phyloP scores from a whole-genome alignment of 441 rosid species.

The Erodium trifolium region DNA sequence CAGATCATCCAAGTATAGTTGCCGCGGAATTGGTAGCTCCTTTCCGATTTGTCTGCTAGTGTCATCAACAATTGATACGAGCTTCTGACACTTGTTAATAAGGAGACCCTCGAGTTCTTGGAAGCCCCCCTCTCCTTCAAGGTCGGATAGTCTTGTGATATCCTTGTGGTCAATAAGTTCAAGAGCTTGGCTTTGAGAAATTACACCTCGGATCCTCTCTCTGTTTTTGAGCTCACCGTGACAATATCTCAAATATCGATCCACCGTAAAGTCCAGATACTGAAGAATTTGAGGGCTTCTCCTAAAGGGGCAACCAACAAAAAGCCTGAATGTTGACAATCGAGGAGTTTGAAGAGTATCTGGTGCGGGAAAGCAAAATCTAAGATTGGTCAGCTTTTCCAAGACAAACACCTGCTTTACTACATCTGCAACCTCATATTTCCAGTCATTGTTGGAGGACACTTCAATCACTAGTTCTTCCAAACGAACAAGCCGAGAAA shows the following conservation, averaged over 20 bases:
- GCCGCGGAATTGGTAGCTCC: not conserved
- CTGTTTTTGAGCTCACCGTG: not conserved
- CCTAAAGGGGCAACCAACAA: not conserved
- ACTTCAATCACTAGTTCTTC: constrained; percentile 2
- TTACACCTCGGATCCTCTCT: not conserved
- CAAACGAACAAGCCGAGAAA: not conserved
- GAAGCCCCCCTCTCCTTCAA: not conserved
- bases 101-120: not conserved
- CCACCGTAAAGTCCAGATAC: not conserved
- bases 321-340: not conserved
- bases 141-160: not conserved
- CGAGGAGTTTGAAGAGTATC: not conserved
- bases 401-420: not conserved
- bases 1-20: not conserved
- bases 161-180: not conserved
- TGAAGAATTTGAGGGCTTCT: not conserved
- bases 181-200: not conserved
- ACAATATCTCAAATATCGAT: not conserved
- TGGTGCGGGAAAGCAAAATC: not conserved
- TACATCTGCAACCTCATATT: not conserved
- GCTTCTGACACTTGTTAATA: not conserved
- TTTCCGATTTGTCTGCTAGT: not conserved
- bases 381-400: not conserved
- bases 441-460: not conserved
- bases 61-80: not conserved